Percentiles rank a stretch among this genome's conserved stretches.
These are phyloP conservation scores for Ceratocystis papillata DNA, from an alignment of 2,329 filamentous ascomycete species.

Conservation along the genomic window DNA sequence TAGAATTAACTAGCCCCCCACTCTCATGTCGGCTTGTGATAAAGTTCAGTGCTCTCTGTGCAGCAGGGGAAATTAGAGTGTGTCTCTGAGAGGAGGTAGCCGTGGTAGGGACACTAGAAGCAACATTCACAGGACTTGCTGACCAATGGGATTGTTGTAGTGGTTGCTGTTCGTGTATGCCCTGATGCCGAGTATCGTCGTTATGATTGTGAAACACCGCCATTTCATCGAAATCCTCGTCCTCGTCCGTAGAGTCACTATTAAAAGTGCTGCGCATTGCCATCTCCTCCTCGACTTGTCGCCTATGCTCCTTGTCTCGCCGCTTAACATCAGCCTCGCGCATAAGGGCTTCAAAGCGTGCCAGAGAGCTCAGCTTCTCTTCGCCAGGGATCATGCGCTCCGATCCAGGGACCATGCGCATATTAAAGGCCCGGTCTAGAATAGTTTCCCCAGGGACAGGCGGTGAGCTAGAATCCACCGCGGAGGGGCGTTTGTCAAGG, in stretches of 20 bases:
- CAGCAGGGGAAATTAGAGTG: conserved; percentile 36
- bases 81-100: conserved; percentile 24
- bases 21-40: conserved; percentile 35
- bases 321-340: conserved; percentile 45
- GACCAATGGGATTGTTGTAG: conserved; percentile 1
- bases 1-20: conserved; percentile 26
- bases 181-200: neutral
- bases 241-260: conserved; percentile 34
- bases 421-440: conserved; percentile 54
- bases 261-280: conserved; percentile 28
- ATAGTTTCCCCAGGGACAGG: conserved; percentile 52
- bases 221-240: conserved; percentile 35
- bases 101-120: neutral
- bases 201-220: neutral
- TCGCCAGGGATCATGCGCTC: conserved; percentile 45
- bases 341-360: conserved; percentile 57
- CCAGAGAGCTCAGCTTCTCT: conserved; percentile 53
- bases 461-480: conserved; percentile 40
- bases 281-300: conserved; percentile 27
- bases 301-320: conserved; percentile 34
- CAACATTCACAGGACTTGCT: neutral
- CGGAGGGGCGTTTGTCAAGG: conserved; percentile 35
- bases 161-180: conserved; percentile 24
- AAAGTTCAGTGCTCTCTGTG: conserved; percentile 43
- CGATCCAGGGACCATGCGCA: conserved; percentile 52